Conservation (phyloP, 129 eudicot species). For the Erigeron canadensis region DNA sequence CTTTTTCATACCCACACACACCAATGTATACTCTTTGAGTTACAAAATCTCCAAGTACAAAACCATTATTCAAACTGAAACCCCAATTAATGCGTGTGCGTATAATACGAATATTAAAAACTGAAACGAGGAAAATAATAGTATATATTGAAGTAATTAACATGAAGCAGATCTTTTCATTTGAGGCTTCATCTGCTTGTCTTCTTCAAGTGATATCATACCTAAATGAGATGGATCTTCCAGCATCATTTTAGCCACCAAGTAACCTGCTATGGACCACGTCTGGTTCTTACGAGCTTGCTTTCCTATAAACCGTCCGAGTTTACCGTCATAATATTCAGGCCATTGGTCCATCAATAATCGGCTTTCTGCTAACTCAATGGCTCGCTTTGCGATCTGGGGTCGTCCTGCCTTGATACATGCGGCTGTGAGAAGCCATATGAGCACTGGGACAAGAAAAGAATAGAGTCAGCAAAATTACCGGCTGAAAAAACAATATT, state of each 20-base stretch:
- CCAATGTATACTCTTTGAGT: neutral
- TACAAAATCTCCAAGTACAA: neutral
- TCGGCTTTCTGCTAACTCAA: slow-evolving; percentile 70
- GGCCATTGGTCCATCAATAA: slow-evolving; percentile 86
- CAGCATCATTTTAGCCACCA: slow-evolving; percentile 95
- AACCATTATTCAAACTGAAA: slow-evolving; percentile 23
- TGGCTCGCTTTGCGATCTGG: slow-evolving; percentile 76
- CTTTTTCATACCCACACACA: no score
- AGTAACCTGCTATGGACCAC: slow-evolving; percentile 93
- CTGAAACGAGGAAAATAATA: neutral
- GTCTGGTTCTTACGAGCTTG: slow-evolving; percentile 92
- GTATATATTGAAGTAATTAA: slow-evolving; percentile 35
- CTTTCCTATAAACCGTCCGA: slow-evolving; percentile 77
- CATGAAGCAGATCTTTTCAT: slow-evolving; percentile 89
- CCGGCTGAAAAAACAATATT: neutral
- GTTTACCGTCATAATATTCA: slow-evolving; percentile 87
- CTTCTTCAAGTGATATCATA: slow-evolving; percentile 93
- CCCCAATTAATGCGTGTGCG: slow-evolving; percentile 3
- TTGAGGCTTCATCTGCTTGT: slow-evolving; percentile 80
- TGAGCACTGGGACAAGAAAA: slow-evolving; percentile 48
- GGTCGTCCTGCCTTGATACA: slow-evolving; percentile 91
- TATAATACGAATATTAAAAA: slow-evolving; percentile 15
- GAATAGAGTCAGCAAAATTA: neutral
- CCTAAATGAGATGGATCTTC: slow-evolving; percentile 97
- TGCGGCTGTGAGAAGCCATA: slow-evolving; percentile 92